Base-by-base conservation (phyloP, 1,284 basidiomycete genomes). In the Naganishia albida region DNA sequence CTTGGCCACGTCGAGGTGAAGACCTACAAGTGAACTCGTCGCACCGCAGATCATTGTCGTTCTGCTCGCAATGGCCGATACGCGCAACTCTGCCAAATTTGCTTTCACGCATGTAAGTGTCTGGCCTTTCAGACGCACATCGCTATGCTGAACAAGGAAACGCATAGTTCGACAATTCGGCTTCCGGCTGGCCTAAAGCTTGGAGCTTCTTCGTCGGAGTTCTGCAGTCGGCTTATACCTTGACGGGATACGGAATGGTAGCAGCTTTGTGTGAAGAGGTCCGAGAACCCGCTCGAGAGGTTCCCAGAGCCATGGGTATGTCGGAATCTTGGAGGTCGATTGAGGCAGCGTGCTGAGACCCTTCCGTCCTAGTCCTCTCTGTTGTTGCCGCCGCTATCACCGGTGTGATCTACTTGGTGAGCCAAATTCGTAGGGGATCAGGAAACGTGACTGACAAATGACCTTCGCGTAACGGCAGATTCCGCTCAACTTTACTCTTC, bases 401-500 rank as follows among this genome's bases (percentile, higher is more conserved):
- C 0, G 81, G 81, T 48, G 72, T 81, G 34, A 71, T 79, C 25
- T 81, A 81, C 70, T 69, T 77, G 30, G 71, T 74, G 44, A 67
- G 71, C 68, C 7, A 8, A 26, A 18, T 26, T 7, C 13, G 6
- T 39, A 51, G 51, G 42, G 16, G 49, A 26, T 7, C 49, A 8
- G 26, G 20, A n/a, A 51, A 42, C 50, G 67, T 67, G 51, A 69
- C 30, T 26, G 25, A 12, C 28, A 25, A 26, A 2, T 10, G 20
- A 7, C 26, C 25, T 30, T 18, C 56, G 34, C 34, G 34, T 23
- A 20, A 18, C 28, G n/a, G 2, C 65, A 81, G 71, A 74, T 82
- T 16, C 81, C 81, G 1, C 75, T 82, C 50, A 75, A 80, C 55
- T 82, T 82, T 67, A 74, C 80, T 20, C 72, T 82, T 15, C 78